Conservation (phyloP, 345 rosid genomes). For the Murraya koenigii region DNA sequence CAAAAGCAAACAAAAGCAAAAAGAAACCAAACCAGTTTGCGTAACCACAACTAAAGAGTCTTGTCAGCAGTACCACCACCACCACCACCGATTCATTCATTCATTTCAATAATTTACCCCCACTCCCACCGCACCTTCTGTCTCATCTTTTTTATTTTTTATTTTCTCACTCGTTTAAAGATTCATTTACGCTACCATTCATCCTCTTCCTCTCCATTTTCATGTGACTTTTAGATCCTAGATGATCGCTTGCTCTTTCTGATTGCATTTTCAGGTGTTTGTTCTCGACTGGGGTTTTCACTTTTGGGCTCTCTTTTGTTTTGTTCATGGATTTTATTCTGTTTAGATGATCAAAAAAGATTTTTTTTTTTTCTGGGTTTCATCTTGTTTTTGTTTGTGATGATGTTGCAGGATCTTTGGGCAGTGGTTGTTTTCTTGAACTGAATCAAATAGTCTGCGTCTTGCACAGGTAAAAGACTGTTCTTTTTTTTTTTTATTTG, state of each 20-base stretch:
- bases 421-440: slow-evolving; percentile 5
- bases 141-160: neutral
- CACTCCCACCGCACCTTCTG: slow-evolving; percentile 16
- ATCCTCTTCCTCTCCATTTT: too few species aligned
- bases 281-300: neutral
- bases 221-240: slow-evolving; percentile 24
- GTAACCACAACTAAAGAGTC: neutral
- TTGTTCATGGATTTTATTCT: neutral
- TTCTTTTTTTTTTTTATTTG: slow-evolving; percentile 13
- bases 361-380: neutral
- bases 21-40: slow-evolving; percentile 1
- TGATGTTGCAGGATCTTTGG: slow-evolving; percentile 26
- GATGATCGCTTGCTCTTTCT: slow-evolving; percentile 24
- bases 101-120: slow-evolving; percentile 13
- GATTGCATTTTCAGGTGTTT: slow-evolving; percentile 19
- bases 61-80: slow-evolving; percentile 22
- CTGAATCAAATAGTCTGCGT: slow-evolving; percentile 11
- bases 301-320: neutral
- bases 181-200: too few species aligned
- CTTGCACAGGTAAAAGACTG: slow-evolving; percentile 23
- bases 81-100: slow-evolving; percentile 14
- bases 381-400: slow-evolving; percentile 1
- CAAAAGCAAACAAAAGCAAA: neutral
- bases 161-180: too few species aligned
- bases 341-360: neutral